Evolutionary conservation across 495 filamentous ascomycete species (phyloP).

Genomic region (Neurospora cerealis): DNA sequence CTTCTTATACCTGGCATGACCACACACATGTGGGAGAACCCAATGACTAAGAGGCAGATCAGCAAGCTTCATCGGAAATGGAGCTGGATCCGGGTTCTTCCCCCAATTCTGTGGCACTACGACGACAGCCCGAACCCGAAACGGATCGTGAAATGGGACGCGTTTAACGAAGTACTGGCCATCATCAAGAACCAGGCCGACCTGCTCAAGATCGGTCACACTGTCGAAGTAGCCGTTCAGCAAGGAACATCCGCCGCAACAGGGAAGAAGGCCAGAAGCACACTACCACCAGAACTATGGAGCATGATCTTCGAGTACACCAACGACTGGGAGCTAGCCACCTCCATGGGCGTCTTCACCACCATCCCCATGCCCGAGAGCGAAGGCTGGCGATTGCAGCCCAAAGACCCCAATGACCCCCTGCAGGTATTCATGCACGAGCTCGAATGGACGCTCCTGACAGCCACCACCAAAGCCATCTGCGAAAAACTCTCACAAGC

Average conservation of each 20-base stretch:
- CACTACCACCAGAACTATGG: slow-evolving; percentile 78
- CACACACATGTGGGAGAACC: slow-evolving; percentile 73
- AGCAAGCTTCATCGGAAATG: slow-evolving; percentile 69
- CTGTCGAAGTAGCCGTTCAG: slow-evolving; percentile 42
- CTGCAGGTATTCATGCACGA: slow-evolving; percentile 45
- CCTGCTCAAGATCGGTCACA: slow-evolving; percentile 48
- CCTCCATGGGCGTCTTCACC: slow-evolving; percentile 67
- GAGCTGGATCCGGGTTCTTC: slow-evolving; percentile 66
- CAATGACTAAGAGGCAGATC: slow-evolving; percentile 72
- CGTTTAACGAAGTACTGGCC: slow-evolving; percentile 51
- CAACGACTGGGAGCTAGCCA: slow-evolving; percentile 82
- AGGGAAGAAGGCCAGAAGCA: slow-evolving; percentile 17
- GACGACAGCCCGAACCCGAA: slow-evolving; percentile 39
- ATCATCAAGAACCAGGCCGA: slow-evolving; percentile 60
- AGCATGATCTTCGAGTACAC: slow-evolving; percentile 73
- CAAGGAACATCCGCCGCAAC: slow-evolving; percentile 15
- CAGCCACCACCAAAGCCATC: slow-evolving; percentile 54
- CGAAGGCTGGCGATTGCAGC: slow-evolving; percentile 44
- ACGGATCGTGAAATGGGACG: slow-evolving; percentile 53
- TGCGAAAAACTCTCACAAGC: slow-evolving; percentile 56
- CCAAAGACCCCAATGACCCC: slow-evolving; percentile 30
- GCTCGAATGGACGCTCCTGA: slow-evolving; percentile 75
- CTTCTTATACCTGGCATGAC: slow-evolving; percentile 78
- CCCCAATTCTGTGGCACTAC: slow-evolving; percentile 66
- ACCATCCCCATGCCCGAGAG: slow-evolving; percentile 61